phyloP scores from a whole-genome alignment of 768 basidiomycete species.

The Lentinula detonsa region DNA sequence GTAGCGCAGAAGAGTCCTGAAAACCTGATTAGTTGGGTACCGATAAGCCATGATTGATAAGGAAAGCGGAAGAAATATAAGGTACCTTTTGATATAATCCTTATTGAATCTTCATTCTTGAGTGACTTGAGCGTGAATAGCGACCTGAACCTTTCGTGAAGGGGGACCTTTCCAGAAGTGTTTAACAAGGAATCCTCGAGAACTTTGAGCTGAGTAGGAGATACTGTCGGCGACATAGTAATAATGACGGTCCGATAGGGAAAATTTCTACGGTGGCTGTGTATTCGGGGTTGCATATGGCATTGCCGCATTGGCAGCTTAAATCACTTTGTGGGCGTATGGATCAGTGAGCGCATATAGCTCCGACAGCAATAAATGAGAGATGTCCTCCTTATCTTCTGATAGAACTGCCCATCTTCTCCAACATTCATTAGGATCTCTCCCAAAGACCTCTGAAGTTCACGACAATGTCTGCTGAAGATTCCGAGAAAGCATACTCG shows the following conservation, averaged over 20 bases:
- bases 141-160: slow-evolving; percentile 86
- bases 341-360: background rate
- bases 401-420: background rate
- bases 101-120: slow-evolving; percentile 70
- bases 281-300: background rate
- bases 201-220: slow-evolving; percentile 49
- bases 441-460: background rate
- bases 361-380: background rate
- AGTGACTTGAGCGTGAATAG: slow-evolving; percentile 90
- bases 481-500: slow-evolving; percentile 5
- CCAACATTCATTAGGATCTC: background rate
- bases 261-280: background rate
- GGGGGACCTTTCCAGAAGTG: slow-evolving; percentile 56
- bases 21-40: slow-evolving; percentile 49
- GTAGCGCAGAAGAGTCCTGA: slow-evolving; percentile 76
- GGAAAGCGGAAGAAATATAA: background rate
- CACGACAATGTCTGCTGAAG: slow-evolving; percentile 3
- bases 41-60: background rate
- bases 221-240: background rate
- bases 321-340: background rate
- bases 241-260: background rate
- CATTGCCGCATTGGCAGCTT: too few species aligned
- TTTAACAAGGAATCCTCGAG: slow-evolving; percentile 82
- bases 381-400: background rate
- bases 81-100: slow-evolving; percentile 88